Percentiles rank a stretch among this genome's conserved stretches.
phyloP scores from a whole-genome alignment of 768 basidiomycete genomes.

The Butyriboletus loyo region DNA sequence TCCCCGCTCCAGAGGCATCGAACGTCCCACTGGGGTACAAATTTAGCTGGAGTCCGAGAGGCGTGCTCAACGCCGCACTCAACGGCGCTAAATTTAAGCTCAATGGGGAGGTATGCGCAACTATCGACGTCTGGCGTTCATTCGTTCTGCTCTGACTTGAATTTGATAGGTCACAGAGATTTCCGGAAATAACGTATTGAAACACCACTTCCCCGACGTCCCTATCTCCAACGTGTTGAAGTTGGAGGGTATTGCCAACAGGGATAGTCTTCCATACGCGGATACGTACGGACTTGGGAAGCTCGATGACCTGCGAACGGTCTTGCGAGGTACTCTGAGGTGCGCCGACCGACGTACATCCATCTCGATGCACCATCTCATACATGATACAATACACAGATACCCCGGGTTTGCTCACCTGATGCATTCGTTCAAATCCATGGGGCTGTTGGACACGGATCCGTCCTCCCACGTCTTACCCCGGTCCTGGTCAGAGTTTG shows the following conservation, averaged over 20 bases:
- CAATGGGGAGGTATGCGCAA: slow-evolving; percentile 44
- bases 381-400: no score
- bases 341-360: slow-evolving; percentile 22
- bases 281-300: slow-evolving; percentile 57
- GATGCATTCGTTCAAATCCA: slow-evolving; percentile 65
- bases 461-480: slow-evolving; percentile 17
- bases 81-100: slow-evolving; percentile 71
- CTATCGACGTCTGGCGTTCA: background rate
- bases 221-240: slow-evolving; percentile 58
- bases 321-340: slow-evolving; percentile 86
- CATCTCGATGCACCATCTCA: background rate
- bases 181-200: slow-evolving; percentile 51
- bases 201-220: slow-evolving; percentile 59
- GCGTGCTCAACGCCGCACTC: slow-evolving; percentile 76
- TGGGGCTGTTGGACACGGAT: slow-evolving; percentile 61
- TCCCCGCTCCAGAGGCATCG: slow-evolving; percentile 67
- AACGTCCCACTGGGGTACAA: slow-evolving; percentile 82
- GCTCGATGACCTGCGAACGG: slow-evolving; percentile 47
- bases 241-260: slow-evolving; percentile 84
- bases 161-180: slow-evolving; percentile 44
- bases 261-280: slow-evolving; percentile 73
- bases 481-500: slow-evolving; percentile 35
- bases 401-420: slow-evolving; percentile 81
- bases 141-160: background rate
- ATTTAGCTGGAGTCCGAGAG: slow-evolving; percentile 90